Percentiles rank a stretch among this genome's conserved stretches.
Evolutionary conservation across 2,329 filamentous ascomycete species (phyloP).

Genomic region (Botryotinia convoluta): DNA sequence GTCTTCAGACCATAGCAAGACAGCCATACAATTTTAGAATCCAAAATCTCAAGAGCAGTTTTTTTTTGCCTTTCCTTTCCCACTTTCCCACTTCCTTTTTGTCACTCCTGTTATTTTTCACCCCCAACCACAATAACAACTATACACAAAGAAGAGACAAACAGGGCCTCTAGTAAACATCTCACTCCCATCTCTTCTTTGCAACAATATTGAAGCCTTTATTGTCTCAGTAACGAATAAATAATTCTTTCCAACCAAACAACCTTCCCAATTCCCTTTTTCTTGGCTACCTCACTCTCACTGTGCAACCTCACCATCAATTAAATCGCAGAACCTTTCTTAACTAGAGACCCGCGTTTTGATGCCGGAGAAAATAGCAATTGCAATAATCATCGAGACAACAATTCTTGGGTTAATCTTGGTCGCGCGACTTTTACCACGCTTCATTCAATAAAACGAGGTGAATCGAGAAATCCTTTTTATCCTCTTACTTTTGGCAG

Average conservation of each 20-base stretch:
- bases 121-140: background rate
- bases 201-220: background rate
- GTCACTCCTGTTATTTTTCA: background rate
- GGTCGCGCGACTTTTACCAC: background rate
- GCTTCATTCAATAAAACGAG: background rate
- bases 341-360: background rate
- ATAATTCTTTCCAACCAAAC: background rate
- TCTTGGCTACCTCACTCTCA: background rate
- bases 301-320: background rate
- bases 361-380: background rate
- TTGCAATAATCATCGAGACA: conserved; percentile 9
- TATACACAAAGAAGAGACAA: background rate
- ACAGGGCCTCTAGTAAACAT: background rate
- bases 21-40: background rate
- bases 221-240: background rate
- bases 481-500: background rate
- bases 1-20: background rate
- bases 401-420: background rate
- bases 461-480: background rate
- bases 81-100: background rate
- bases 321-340: background rate
- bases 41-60: background rate
- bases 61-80: background rate
- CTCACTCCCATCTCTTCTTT: background rate
- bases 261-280: background rate